Conservation (phyloP, 1,284 basidiomycete species). For the Ustilago vetiveriae region DNA sequence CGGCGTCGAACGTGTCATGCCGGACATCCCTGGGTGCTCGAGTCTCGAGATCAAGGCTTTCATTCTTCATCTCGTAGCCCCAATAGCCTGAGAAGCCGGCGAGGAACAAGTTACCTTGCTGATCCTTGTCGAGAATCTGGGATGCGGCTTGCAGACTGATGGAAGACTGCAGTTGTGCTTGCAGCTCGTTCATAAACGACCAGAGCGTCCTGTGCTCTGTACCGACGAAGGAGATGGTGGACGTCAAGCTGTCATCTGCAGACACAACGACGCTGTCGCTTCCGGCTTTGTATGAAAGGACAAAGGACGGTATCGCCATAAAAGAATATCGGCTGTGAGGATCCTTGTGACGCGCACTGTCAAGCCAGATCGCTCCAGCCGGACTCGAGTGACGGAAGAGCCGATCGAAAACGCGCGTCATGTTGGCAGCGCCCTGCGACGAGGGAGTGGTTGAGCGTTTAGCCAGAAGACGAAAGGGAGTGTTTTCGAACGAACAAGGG, state of each 20-base stretch:
- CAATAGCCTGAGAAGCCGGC: constrained; percentile 71
- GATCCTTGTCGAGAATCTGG: constrained; percentile 3
- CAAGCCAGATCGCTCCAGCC: constrained; percentile 70
- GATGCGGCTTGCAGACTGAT: constrained; percentile 7
- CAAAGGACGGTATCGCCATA: constrained; percentile 59
- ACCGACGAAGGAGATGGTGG: neutral
- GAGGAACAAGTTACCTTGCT: constrained; percentile 64
- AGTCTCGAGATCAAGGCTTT: constrained; percentile 65
- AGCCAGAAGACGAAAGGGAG: constrained; percentile 7
- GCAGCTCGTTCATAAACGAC: constrained; percentile 52
- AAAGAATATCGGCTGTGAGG: constrained; percentile 56
- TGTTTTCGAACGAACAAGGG: no score
- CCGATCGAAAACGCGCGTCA: constrained; percentile 68
- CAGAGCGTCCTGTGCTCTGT: constrained; percentile 44
- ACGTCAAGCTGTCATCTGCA: constrained; percentile 2
- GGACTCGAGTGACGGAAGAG: constrained; percentile 57
- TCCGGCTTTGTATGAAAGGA: constrained; percentile 50
- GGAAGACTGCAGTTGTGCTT: constrained; percentile 31
- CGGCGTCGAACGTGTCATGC: constrained; percentile 60
- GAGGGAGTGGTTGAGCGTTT: constrained; percentile 38
- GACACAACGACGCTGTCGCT: constrained; percentile 14
- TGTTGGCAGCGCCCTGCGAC: constrained; percentile 7
- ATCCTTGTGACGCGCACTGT: constrained; percentile 65
- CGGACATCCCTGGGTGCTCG: constrained; percentile 4
- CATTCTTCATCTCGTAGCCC: constrained; percentile 72